These are phyloP conservation scores for Iberis pinnata DNA, from an alignment of 345 rosid genomes.

Conservation along the genomic window DNA sequence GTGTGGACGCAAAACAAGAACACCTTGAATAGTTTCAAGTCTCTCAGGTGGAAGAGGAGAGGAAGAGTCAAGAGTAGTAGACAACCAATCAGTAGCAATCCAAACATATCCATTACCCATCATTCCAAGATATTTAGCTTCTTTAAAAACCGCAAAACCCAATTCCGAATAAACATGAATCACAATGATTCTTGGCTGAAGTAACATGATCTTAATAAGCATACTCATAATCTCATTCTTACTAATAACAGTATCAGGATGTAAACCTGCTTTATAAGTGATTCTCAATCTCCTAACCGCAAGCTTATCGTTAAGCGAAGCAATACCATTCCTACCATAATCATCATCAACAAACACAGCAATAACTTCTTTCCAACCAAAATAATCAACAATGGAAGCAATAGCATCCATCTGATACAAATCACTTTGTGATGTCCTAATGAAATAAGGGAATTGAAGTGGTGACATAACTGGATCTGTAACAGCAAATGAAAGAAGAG, in stretches of 20 bases:
- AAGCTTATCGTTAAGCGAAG: constrained; percentile 72
- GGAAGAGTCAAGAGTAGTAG: constrained; percentile 51
- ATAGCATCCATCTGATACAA: constrained; percentile 75
- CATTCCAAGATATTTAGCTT: constrained; percentile 75
- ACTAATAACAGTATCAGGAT: constrained; percentile 34
- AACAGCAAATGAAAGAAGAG: constrained; percentile 77
- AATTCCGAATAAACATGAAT: constrained; percentile 49
- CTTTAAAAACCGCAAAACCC: constrained; percentile 54
- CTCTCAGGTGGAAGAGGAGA: constrained; percentile 50
- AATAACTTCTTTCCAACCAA: constrained; percentile 77
- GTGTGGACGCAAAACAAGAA: constrained; percentile 70
- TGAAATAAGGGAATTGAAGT: constrained; percentile 76
- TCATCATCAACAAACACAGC: constrained; percentile 81
- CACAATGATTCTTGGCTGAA: constrained; percentile 74
- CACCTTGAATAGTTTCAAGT: constrained; percentile 76
- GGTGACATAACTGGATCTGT: constrained; percentile 85
- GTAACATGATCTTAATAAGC: constrained; percentile 66
- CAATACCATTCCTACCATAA: constrained; percentile 70
- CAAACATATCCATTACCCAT: constrained; percentile 90
- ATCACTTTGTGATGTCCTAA: constrained; percentile 76
- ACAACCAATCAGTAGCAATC: constrained; percentile 92
- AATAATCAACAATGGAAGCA: constrained; percentile 57
- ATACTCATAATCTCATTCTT: constrained; percentile 48
- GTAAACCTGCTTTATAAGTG: constrained; percentile 61
- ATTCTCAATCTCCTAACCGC: constrained; percentile 59